Conservation (phyloP, 2,329 filamentous ascomycete species). For the Talaromyces sp. region DNA sequence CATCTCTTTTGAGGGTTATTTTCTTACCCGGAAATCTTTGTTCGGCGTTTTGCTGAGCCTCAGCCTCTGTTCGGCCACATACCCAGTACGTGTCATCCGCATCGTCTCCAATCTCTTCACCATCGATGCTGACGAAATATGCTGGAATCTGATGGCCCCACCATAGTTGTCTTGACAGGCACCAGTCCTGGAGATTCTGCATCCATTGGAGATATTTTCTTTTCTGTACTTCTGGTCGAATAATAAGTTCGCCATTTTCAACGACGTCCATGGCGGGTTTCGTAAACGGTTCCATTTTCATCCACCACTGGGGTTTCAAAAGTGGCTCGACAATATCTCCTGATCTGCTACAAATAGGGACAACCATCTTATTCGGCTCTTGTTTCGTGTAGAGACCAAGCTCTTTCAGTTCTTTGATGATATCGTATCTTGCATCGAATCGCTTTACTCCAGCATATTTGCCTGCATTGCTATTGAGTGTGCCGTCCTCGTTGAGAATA, state of each 20-base stretch:
- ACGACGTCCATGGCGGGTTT: conserved; percentile 80
- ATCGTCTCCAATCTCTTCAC: conserved; percentile 57
- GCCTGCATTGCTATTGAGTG: conserved; percentile 83
- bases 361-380: conserved; percentile 92
- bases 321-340: conserved; percentile 94
- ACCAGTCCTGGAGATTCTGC: conserved; percentile 88
- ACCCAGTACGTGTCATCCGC: conserved; percentile 73
- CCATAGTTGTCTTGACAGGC: conserved; percentile 90
- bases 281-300: conserved; percentile 84
- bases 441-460: conserved; percentile 83
- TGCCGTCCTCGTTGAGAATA: conserved; percentile 87
- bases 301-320: conserved; percentile 98
- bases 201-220: conserved; percentile 89
- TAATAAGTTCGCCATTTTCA: conserved; percentile 78
- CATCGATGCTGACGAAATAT: conserved; percentile 81
- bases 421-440: conserved; percentile 86
- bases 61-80: conserved; percentile 74
- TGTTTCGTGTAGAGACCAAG: conserved; percentile 89
- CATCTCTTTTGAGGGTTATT: conserved; percentile 78
- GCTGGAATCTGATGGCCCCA: conserved; percentile 92
- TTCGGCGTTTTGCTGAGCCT: conserved; percentile 78
- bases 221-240: conserved; percentile 82
- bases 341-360: conserved; percentile 84
- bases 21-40: conserved; percentile 79
- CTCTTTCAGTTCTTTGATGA: conserved; percentile 82